Conservation (phyloP, 495 filamentous ascomycete species). For the Chaetomidium leptoderma region DNA sequence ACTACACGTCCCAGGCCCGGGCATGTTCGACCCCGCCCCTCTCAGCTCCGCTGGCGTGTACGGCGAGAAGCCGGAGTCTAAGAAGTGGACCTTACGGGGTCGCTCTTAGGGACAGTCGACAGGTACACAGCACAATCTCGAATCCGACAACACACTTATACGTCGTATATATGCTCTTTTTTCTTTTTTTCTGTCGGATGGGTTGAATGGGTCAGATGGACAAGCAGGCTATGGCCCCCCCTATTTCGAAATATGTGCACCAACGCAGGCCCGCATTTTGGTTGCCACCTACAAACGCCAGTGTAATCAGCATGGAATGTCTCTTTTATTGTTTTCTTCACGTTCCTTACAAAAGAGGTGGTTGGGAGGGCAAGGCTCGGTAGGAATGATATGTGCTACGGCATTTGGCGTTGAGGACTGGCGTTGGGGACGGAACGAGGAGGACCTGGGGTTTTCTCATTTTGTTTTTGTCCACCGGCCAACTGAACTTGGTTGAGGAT, state of each 20-base stretch:
- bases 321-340: background rate
- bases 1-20: conserved; percentile 28
- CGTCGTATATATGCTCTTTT: conserved; percentile 10
- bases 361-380: background rate
- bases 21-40: conserved; percentile 34
- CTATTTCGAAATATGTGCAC: background rate
- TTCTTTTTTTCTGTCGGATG: background rate
- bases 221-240: background rate
- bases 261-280: background rate
- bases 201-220: background rate
- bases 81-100: conserved; percentile 39
- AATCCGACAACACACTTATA: background rate
- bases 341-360: background rate
- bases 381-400: background rate
- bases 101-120: conserved; percentile 27
- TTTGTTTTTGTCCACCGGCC: background rate
- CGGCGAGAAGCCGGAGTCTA: conserved; percentile 32
- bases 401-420: conserved; percentile 13
- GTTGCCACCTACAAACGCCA: background rate
- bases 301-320: conserved; percentile 9
- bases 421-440: background rate
- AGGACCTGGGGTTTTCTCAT: background rate
- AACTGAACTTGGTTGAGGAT: background rate
- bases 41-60: conserved; percentile 28
- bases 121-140: background rate